Percentiles rank a stretch among this genome's conserved stretches.
Conservation (phyloP, 192 early-diverging fungal species). For the Entomortierella chlamydospora region DNA sequence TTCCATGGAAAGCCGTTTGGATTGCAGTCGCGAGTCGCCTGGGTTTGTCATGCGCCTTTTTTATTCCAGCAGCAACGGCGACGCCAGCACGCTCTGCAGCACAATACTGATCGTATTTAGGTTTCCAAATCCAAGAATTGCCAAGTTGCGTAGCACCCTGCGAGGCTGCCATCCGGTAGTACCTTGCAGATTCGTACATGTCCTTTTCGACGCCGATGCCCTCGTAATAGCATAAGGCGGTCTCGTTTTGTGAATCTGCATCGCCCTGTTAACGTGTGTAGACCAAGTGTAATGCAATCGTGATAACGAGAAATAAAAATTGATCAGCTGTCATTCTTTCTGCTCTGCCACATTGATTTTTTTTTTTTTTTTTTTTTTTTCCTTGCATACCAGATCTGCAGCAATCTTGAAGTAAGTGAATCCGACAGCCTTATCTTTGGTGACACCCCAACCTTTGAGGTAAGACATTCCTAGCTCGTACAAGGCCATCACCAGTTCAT, state of each 20-base stretch:
- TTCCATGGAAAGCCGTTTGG: slow-evolving; percentile 5
- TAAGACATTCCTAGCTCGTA: slow-evolving; percentile 82
- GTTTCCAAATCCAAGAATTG: slow-evolving; percentile 88
- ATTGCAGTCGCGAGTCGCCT: slow-evolving; percentile 14
- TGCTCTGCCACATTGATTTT: too few species aligned
- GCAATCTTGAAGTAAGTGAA: slow-evolving; percentile 88
- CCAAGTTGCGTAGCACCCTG: slow-evolving; percentile 81
- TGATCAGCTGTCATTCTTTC: too few species aligned
- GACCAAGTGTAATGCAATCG: background rate
- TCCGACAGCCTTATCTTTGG: slow-evolving; percentile 78
- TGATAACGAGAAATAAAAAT: too few species aligned
- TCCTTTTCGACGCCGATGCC: slow-evolving; percentile 82
- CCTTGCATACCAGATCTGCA: slow-evolving; percentile 74
- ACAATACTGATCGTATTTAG: slow-evolving; percentile 75
- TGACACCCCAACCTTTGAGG: slow-evolving; percentile 83
- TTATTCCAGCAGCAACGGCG: background rate
- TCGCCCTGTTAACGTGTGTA: slow-evolving; percentile 62
- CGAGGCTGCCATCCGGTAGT: slow-evolving; percentile 79
- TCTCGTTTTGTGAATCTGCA: slow-evolving; percentile 79
- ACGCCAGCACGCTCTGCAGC: slow-evolving; percentile 25
- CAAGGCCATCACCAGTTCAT: slow-evolving; percentile 83
- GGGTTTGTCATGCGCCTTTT: background rate
- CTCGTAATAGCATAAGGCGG: slow-evolving; percentile 77
- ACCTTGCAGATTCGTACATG: slow-evolving; percentile 77
- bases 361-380: too few species aligned